Evolutionary conservation across 1,284 basidiomycete species (phyloP).

Genomic region (Peniophora sp.): DNA sequence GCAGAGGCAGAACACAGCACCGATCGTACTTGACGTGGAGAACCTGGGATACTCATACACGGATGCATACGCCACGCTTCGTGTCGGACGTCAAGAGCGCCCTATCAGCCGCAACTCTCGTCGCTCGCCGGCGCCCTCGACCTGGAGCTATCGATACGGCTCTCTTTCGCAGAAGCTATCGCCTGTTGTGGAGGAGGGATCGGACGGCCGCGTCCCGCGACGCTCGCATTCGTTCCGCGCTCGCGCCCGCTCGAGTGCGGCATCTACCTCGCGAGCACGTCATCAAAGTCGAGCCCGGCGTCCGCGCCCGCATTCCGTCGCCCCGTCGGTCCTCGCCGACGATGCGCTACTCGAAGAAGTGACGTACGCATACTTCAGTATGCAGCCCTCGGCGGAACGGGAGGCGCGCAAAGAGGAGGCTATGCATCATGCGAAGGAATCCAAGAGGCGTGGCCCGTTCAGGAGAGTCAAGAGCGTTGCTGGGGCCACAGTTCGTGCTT

Average conservation of each 20-base stretch:
- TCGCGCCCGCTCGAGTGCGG: conserved; percentile 1
- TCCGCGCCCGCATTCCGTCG: neutral
- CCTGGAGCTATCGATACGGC: conserved; percentile 11
- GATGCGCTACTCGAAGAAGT: conserved; percentile 12
- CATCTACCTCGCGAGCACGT: neutral
- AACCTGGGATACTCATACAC: conserved; percentile 11
- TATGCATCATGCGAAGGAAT: conserved; percentile 4
- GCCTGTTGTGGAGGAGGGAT: conserved; percentile 12
- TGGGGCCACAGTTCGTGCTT: conserved; percentile 7
- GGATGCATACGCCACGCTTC: conserved; percentile 6
- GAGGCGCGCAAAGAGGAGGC: conserved; percentile 8
- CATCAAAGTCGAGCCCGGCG: neutral
- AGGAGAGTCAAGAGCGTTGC: conserved; percentile 6
- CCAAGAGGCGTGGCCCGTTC: neutral
- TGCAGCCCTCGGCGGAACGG: conserved; percentile 7
- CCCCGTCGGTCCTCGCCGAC: neutral
- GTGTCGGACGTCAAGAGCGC: neutral
- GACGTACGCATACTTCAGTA: conserved; percentile 9
- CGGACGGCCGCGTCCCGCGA: conserved; percentile 2
- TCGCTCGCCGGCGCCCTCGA: conserved; percentile 10
- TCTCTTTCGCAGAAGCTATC: conserved; percentile 11
- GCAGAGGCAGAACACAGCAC: conserved; percentile 9
- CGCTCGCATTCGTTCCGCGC: no score
- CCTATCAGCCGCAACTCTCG: conserved; percentile 6
- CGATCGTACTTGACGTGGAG: conserved; percentile 6